Base-by-base conservation (phyloP, 2,329 filamentous ascomycete genomes). In the Aspergillus neotritici region DNA sequence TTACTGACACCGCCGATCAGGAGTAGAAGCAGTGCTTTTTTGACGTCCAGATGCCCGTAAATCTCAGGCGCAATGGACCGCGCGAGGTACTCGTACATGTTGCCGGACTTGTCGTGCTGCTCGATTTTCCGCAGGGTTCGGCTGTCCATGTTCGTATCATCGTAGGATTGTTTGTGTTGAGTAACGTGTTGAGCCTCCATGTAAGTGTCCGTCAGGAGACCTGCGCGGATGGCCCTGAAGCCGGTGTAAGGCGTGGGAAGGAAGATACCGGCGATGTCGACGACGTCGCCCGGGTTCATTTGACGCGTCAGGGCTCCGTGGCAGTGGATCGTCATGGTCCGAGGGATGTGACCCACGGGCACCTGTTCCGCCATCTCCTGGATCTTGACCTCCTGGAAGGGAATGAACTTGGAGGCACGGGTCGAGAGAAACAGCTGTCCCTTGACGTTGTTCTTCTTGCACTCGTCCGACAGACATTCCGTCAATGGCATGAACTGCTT, bases 331-430 rank as follows among this genome's bases (percentile, higher is more conserved):
- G 91, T 97, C 50, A 98, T 72, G 44, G 88, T 88, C 46, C 93
- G 82, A 28, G 93, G 93, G 57, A 98, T 98, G 64, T 98, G 93
- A 39, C 93, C 93, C 51, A 98, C 94, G 6, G 93, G 93, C 0
- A 98, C 93, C 66, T 98, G 93, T 64, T 98, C 93, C n/a, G 93
- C 89, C 82, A 97, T 87, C 65, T 98, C 93, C 68, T 98, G 93
- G 44, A 98, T 89, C 72, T 97, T 97, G 68, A 97, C 82, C 68
- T 98, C 93, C 67, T 98, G 93, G 73, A 98, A 98, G 3, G 93
- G 89, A 59, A 95, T 72, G 62, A 97, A 98, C 61, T 97, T 98
- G 40, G 90, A 96, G 0, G 91, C 93, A 57, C 93, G 80, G n/a
- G 90, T 94, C 1, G 91, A 96, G 31, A 94, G 81, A 65, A 94